A percentile compares a stretch with the other conserved stretches of the same genome.
These are phyloP conservation scores for Colletotrichum costaricense DNA, from an alignment of 2,329 filamentous ascomycete species.

Conservation along the genomic window DNA sequence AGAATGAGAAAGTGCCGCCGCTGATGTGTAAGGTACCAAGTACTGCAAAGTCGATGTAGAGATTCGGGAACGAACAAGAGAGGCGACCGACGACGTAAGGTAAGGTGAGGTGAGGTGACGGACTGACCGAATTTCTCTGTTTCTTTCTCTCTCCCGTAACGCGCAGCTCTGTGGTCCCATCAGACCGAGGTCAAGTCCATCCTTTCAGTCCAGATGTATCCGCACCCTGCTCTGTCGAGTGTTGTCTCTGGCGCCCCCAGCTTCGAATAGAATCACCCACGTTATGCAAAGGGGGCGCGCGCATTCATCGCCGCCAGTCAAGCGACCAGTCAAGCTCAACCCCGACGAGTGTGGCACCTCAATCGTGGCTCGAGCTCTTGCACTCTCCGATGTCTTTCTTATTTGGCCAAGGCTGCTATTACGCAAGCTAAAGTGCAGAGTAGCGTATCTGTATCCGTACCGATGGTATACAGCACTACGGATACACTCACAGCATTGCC, in stretches of 20 bases:
- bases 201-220: neutral
- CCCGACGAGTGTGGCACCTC: conserved; percentile 9
- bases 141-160: neutral
- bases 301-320: conserved; percentile 1
- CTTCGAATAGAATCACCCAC: neutral
- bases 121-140: conserved; percentile 13
- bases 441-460: neutral
- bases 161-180: neutral
- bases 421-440: neutral
- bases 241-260: neutral
- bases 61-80: neutral
- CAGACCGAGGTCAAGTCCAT: neutral
- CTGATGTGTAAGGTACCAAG: neutral
- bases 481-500: neutral
- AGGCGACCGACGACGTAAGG: neutral
- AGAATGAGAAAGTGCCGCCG: neutral
- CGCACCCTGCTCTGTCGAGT: neutral
- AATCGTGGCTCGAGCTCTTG: neutral
- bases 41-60: neutral
- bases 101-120: conserved; percentile 4
- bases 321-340: neutral
- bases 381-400: neutral
- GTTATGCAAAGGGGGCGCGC: neutral
- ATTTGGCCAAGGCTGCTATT: neutral
- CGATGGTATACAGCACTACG: too few species aligned